Evolutionary conservation across 139 green algal species (phyloP).

Genomic region (Closterium sp.): DNA sequence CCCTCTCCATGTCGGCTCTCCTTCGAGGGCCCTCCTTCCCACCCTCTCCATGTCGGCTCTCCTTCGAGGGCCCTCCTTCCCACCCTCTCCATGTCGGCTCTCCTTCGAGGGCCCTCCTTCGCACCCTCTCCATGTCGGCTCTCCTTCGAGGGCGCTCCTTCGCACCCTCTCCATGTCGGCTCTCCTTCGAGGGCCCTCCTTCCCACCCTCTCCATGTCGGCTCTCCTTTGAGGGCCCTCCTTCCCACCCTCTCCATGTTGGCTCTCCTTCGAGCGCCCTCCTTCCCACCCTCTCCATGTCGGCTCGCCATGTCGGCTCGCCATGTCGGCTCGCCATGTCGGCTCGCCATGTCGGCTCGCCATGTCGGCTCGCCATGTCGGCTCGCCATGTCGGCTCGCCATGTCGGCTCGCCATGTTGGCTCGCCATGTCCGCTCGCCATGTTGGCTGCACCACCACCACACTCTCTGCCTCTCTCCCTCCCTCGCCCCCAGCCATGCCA

Average conservation of each 20-base stretch:
- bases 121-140: neutral
- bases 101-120: neutral
- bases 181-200: neutral
- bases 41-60: neutral
- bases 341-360: neutral
- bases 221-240: neutral
- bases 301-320: neutral
- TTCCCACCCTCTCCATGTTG: neutral
- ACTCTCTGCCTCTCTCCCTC: neutral
- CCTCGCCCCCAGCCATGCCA: neutral
- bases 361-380: neutral
- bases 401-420: neutral
- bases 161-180: neutral
- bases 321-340: neutral
- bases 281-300: too few species aligned
- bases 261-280: neutral
- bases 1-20: neutral
- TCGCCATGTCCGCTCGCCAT: neutral
- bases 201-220: neutral
- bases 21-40: neutral
- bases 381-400: neutral
- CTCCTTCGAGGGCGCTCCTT: neutral
- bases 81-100: neutral
- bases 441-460: neutral
- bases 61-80: neutral